These are phyloP conservation scores for Calonectria pteridis DNA, from an alignment of 2,329 filamentous ascomycete genomes.

Conservation along the genomic window DNA sequence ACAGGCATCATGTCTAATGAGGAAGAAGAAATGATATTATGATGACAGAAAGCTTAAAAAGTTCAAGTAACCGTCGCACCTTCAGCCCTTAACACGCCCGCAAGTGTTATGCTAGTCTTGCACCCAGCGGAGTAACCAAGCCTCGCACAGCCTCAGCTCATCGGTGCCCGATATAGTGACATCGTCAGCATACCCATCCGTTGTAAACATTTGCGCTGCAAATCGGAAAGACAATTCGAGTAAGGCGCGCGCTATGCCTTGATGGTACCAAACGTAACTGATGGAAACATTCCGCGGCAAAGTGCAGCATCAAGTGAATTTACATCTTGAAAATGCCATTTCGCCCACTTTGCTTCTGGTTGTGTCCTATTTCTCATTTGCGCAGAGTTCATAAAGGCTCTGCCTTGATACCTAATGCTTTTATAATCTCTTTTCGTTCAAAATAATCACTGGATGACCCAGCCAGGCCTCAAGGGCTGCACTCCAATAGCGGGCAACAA, in stretches of 20 bases:
- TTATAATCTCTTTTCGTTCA: too few species aligned
- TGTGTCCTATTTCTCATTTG: too few species aligned
- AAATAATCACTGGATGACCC: too few species aligned
- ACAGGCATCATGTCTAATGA: too few species aligned
- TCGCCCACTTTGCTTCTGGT: too few species aligned
- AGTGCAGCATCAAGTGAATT: not conserved
- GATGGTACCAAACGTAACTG: not conserved
- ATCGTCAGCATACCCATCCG: not conserved
- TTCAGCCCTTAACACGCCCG: too few species aligned
- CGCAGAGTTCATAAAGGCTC: too few species aligned
- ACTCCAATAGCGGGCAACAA: not conserved
- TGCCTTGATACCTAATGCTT: too few species aligned
- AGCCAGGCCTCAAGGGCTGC: too few species aligned
- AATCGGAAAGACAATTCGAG: not conserved
- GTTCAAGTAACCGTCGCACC: too few species aligned
- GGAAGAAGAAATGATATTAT: too few species aligned
- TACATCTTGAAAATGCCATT: not conserved
- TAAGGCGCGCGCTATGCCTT: not conserved
- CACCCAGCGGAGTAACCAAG: not conserved
- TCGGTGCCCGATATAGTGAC: not conserved
- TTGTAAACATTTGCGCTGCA: not conserved
- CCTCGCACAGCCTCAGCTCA: not conserved
- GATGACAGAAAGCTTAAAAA: too few species aligned
- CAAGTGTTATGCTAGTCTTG: not conserved
- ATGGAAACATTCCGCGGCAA: not conserved